Percentiles rank a stretch among this genome's conserved stretches.
phyloP scores from a whole-genome alignment of 306 rosid species.

The Abrus pulchellus region DNA sequence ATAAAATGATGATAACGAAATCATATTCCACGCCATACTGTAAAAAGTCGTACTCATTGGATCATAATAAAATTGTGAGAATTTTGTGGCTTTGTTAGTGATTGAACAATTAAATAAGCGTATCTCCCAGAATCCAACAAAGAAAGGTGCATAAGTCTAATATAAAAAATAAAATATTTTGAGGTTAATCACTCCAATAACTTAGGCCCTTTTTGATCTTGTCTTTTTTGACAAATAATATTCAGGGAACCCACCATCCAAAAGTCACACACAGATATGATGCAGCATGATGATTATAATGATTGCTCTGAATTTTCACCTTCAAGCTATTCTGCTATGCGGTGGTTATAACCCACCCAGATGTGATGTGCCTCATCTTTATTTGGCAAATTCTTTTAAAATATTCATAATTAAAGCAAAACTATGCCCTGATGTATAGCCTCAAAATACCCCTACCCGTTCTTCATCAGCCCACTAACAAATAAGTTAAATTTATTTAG shows the following conservation, averaged over 20 bases:
- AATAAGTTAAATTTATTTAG: background rate
- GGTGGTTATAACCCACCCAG: conserved; percentile 59
- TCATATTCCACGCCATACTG: conserved; percentile 33
- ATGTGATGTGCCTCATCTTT: conserved; percentile 57
- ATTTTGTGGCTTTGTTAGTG: conserved; percentile 22
- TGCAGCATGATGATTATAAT: conserved; percentile 53
- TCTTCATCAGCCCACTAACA: too few relatives aligned
- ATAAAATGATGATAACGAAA: conserved; percentile 35
- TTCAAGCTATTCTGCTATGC: conserved; percentile 50
- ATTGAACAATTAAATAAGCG: conserved; percentile 30
- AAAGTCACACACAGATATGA: conserved; percentile 57
- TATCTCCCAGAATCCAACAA: conserved; percentile 17
- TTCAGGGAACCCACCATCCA: conserved; percentile 37
- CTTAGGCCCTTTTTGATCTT: conserved; percentile 26
- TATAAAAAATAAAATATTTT: conserved; percentile 10
- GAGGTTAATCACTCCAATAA: conserved; percentile 18
- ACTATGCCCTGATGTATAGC: background rate
- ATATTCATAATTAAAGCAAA: conserved; percentile 31
- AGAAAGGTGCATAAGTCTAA: conserved; percentile 20
- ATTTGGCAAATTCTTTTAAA: conserved; percentile 42
- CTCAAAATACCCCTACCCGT: too few relatives aligned
- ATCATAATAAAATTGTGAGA: conserved; percentile 1
- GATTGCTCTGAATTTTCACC: conserved; percentile 57
- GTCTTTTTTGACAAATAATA: conserved; percentile 38
- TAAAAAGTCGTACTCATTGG: conserved; percentile 1